Conservation (phyloP, 2,329 filamentous ascomycete genomes). For the Beauveria varroae region DNA sequence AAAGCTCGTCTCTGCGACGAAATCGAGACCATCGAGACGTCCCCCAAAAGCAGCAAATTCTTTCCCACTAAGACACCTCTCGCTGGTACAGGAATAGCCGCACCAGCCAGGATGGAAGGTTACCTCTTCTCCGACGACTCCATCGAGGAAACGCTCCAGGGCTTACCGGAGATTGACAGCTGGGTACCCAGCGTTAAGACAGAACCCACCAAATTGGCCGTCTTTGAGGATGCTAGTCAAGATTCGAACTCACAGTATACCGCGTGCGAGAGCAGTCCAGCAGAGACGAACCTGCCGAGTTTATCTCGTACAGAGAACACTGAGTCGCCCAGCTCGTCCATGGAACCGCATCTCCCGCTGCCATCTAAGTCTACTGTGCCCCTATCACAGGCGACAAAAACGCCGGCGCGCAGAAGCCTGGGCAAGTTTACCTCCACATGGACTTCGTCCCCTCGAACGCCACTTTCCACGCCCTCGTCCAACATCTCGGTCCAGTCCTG, state of each 20-base stretch:
- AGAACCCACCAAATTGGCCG: constrained; percentile 28
- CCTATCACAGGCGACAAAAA: constrained; percentile 16
- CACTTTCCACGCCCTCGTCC: constrained; percentile 27
- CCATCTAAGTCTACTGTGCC: constrained; percentile 20
- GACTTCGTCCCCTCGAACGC: constrained; percentile 16
- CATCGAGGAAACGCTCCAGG: constrained; percentile 44
- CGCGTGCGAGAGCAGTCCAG: constrained; percentile 10
- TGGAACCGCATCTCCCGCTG: constrained; percentile 20
- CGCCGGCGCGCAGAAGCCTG: constrained; percentile 17
- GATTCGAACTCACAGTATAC: not conserved
- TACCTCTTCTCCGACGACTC: constrained; percentile 50
- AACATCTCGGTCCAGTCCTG: constrained; percentile 27
- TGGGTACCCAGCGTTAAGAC: constrained; percentile 34
- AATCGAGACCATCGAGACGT: constrained; percentile 23
- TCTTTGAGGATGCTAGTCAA: constrained; percentile 38
- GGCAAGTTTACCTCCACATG: constrained; percentile 26
- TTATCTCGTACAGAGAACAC: not conserved
- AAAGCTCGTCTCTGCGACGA: constrained; percentile 49
- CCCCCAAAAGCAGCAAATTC: constrained; percentile 45
- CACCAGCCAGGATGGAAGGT: constrained; percentile 29
- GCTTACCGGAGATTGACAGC: constrained; percentile 43
- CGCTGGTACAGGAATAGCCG: constrained; percentile 16
- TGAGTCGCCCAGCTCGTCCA: constrained; percentile 17
- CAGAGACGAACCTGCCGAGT: constrained; percentile 10
- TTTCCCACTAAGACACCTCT: constrained; percentile 31